Conservation (phyloP, 192 early-diverging fungal species). For the Funneliformis geosporum region DNA sequence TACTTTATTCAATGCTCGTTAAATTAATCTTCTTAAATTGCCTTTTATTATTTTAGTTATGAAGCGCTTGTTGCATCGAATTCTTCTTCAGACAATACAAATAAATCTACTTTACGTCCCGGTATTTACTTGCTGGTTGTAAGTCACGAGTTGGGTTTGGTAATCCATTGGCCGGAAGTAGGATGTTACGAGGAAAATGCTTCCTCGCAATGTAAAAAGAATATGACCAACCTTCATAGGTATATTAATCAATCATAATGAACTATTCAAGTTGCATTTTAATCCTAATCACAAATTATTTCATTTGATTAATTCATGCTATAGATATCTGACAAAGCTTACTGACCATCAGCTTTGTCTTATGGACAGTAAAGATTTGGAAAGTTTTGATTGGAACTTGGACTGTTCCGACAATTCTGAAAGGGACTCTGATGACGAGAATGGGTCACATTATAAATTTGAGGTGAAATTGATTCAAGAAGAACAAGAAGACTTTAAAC, state of each 20-base stretch:
- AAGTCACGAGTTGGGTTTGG: neutral
- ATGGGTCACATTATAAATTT: neutral
- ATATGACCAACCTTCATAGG: slow-evolving; percentile 35
- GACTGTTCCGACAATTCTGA: neutral
- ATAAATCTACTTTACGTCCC: neutral
- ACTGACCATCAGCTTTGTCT: slow-evolving; percentile 30
- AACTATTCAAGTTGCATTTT: neutral
- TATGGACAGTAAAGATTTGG: slow-evolving; percentile 24
- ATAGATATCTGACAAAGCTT: slow-evolving; percentile 29
- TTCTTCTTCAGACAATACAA: neutral
- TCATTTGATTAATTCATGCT: neutral
- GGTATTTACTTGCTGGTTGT: slow-evolving; percentile 15
- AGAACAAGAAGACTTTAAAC: slow-evolving; percentile 18
- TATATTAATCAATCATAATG: too few relatives aligned
- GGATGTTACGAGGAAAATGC: slow-evolving; percentile 32
- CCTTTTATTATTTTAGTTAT: neutral
- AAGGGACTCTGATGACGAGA: neutral
- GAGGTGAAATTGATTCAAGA: slow-evolving; percentile 26
- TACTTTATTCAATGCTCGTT: neutral
- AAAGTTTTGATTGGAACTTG: slow-evolving; percentile 5
- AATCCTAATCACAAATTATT: neutral
- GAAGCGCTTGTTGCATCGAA: neutral
- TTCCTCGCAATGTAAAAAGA: slow-evolving; percentile 28
- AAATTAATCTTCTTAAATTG: neutral
- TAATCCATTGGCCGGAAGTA: slow-evolving; percentile 30